Conservation (phyloP, 78 protist genomes). For the Chrysochromulina parva region DNA sequence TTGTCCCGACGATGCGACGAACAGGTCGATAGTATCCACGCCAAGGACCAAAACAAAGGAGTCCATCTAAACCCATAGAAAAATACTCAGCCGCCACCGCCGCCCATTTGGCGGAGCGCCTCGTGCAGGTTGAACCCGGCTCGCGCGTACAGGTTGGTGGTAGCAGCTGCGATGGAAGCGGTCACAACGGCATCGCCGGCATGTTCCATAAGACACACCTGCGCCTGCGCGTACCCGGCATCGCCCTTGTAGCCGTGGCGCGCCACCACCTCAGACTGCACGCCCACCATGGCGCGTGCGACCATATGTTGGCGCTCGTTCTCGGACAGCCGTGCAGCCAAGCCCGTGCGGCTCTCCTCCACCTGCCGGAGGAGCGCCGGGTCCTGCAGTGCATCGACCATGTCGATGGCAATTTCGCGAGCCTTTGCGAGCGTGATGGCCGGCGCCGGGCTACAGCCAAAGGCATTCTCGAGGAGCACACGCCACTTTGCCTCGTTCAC, state of each 20-base stretch:
- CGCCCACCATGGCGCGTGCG: not conserved
- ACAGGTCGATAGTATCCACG: too few relatives aligned
- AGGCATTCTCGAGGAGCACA: not conserved
- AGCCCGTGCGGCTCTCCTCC: not conserved
- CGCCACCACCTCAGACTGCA: not conserved
- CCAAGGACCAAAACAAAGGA: too few relatives aligned
- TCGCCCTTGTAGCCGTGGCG: not conserved
- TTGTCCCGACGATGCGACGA: too few relatives aligned
- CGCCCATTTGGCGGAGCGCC: not conserved
- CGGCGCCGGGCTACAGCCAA: not conserved
- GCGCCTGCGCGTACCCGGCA: not conserved
- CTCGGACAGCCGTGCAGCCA: not conserved
- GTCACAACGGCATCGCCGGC: too few relatives aligned
- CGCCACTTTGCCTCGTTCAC: not conserved
- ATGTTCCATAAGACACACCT: too few relatives aligned
- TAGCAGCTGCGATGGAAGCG: not conserved
- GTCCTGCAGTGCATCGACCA: constrained; percentile 4
- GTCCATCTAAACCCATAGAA: too few relatives aligned
- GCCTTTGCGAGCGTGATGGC: not conserved
- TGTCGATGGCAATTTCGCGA: not conserved
- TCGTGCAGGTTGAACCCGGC: not conserved
- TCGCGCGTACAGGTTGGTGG: not conserved
- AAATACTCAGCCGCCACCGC: too few relatives aligned
- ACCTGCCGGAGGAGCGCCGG: not conserved
- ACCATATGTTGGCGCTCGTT: not conserved